Percentiles rank a stretch among this genome's conserved stretches.
phyloP scores from a whole-genome alignment of 129 eudicot species.

The Flaveria brownii region DNA sequence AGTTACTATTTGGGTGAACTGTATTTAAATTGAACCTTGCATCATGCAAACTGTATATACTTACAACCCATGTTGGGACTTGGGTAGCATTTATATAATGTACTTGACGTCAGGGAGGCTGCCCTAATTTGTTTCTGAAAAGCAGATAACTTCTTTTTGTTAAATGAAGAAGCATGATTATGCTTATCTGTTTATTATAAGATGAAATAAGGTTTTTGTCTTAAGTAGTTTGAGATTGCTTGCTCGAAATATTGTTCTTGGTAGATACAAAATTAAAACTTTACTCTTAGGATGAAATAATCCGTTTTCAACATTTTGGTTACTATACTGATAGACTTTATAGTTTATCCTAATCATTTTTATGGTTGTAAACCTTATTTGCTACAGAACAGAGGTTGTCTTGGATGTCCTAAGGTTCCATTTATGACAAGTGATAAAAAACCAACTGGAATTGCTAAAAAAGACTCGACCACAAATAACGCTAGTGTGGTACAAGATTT shows the following conservation, averaged over 20 bases:
- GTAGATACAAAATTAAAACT: neutral
- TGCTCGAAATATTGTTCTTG: neutral
- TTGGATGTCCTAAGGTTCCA: conserved; percentile 81
- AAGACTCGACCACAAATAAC: conserved; percentile 43
- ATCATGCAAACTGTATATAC: neutral
- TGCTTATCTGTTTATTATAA: neutral
- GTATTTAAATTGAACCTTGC: neutral
- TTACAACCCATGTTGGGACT: neutral
- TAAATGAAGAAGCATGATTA: neutral
- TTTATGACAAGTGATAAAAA: conserved; percentile 59
- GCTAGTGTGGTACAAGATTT: conserved; percentile 55
- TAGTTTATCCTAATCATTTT: conserved; percentile 20
- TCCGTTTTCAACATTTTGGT: too few relatives aligned
- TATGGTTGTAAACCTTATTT: conserved; percentile 65
- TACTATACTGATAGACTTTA: too few relatives aligned
- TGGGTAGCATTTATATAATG: neutral
- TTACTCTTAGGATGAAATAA: neutral
- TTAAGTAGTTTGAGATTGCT: neutral
- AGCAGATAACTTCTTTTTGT: neutral
- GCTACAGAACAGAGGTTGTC: conserved; percentile 97
- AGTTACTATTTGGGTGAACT: neutral
- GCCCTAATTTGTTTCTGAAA: neutral
- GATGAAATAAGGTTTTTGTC: neutral
- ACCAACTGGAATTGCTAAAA: conserved; percentile 51
- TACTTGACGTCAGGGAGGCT: neutral